Evolutionary conservation across 148 eudicot genomes (phyloP), one percentile per base, ranked within the genome.

Genomic region (Camellia sinensis): DNA sequence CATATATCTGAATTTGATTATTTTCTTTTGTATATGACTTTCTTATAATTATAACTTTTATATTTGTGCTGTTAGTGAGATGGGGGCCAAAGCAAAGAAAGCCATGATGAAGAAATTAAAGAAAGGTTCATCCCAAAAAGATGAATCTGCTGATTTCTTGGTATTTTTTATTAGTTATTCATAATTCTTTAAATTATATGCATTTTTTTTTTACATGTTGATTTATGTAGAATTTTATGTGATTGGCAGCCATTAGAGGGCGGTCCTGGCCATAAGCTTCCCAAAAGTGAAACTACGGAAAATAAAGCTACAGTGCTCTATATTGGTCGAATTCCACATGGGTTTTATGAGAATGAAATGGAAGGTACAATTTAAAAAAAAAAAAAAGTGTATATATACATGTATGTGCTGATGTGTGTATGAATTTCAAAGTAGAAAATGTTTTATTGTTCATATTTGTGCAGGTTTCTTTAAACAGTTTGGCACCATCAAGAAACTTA

Each of bases 341-440:
- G 99, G 4, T 95, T 95, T 71, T 93, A 93, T 67, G 99, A 95
- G 89, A 87, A 87, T 54, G 97, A 95, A 85, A 93, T 93, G 97
- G 90, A 86, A 86, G 97, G 99, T 95, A 41, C 22, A 8, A 22
- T 13, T 3, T 37, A 52, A 54, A 3, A 59, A 22, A 4, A 59
- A 22, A 4, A 37, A 18, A 15, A 67, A 37, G 4, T 45, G 13
- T 0, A 43, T 19, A 7, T 37, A 62, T 72, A 12, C 46, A 13
- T 15, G 6, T 18, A 67, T 44, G n/a, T 80, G 66, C 48, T 0
- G 59, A 19, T 21, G 37, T 75, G 5, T 9, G 3, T 40, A 17
- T 80, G 17, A 52, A 52, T 21, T 13, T 37, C 2, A 0, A 57
- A 45, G n/a, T 10, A 41, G 3, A 40, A 19, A 18, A 60, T 67